These are phyloP conservation scores for Atkinsonella hypoxylon DNA, from an alignment of 2,329 filamentous ascomycete genomes.

Conservation along the genomic window DNA sequence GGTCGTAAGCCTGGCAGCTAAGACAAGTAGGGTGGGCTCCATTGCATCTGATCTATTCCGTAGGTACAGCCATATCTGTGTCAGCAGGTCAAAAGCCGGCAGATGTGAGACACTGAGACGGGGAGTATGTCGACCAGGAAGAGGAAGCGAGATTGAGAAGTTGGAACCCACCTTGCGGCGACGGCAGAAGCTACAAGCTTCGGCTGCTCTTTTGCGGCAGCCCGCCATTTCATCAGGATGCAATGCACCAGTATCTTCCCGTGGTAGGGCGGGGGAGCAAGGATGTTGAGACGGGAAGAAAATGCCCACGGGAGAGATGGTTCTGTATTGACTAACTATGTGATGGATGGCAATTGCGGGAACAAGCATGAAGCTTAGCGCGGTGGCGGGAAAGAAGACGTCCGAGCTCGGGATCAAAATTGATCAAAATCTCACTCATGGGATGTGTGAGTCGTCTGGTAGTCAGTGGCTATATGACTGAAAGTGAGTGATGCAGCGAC, in stretches of 20 bases:
- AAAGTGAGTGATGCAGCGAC: no score
- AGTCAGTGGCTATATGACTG: no score
- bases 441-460: no score
- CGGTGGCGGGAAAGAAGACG: no score
- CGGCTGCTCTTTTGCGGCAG: not conserved
- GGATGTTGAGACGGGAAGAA: not conserved
- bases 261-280: not conserved
- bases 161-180: not conserved
- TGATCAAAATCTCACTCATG: no score
- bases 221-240: not conserved
- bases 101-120: not conserved
- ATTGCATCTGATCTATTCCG: conserved; percentile 37
- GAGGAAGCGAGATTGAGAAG: not conserved
- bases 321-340: no score
- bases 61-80: not conserved
- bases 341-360: no score
- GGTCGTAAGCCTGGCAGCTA: conserved; percentile 33
- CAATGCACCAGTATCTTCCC: no score
- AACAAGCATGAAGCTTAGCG: no score
- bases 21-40: conserved; percentile 30
- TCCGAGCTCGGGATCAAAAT: no score
- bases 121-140: not conserved
- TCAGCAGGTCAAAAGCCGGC: no score
- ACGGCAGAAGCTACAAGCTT: not conserved
- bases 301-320: not conserved